phyloP scores from a whole-genome alignment of 2,329 filamentous ascomycete species.

The Trichoderma lentiforme region DNA sequence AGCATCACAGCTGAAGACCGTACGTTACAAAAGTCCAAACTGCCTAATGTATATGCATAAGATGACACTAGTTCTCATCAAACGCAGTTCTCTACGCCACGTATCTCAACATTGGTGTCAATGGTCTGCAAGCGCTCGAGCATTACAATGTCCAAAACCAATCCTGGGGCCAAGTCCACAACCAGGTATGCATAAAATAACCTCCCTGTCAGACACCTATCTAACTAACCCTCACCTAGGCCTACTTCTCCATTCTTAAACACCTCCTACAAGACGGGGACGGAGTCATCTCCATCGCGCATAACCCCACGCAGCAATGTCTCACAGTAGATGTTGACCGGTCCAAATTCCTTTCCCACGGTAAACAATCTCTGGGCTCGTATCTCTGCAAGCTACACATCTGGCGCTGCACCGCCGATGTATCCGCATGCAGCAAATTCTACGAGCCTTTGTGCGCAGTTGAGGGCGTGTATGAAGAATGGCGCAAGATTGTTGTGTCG shows the following conservation, averaged over 20 bases:
- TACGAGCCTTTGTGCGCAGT: background rate
- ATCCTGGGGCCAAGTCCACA: background rate
- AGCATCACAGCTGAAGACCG: background rate
- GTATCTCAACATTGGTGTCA: background rate
- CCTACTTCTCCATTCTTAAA: background rate
- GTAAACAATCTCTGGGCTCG: background rate
- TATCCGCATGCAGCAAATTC: background rate
- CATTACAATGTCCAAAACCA: background rate
- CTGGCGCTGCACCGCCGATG: background rate
- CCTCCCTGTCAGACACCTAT: background rate
- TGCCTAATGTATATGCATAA: background rate
- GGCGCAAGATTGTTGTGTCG: background rate
- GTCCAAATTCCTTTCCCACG: background rate
- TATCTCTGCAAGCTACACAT: background rate
- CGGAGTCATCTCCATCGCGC: background rate
- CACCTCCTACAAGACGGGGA: background rate
- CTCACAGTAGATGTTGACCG: background rate
- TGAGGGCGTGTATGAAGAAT: background rate
- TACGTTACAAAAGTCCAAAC: background rate
- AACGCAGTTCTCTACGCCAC: background rate
- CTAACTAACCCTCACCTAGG: background rate
- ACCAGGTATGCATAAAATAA: background rate
- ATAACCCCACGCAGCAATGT: background rate
- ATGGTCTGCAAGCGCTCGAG: background rate
- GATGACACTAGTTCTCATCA: background rate